A percentile compares a stretch with the other conserved stretches of the same genome.
These are phyloP conservation scores for Globisporangium cylindrosporum DNA, from an alignment of 352 stramenopile genomes.

Conservation along the genomic window DNA sequence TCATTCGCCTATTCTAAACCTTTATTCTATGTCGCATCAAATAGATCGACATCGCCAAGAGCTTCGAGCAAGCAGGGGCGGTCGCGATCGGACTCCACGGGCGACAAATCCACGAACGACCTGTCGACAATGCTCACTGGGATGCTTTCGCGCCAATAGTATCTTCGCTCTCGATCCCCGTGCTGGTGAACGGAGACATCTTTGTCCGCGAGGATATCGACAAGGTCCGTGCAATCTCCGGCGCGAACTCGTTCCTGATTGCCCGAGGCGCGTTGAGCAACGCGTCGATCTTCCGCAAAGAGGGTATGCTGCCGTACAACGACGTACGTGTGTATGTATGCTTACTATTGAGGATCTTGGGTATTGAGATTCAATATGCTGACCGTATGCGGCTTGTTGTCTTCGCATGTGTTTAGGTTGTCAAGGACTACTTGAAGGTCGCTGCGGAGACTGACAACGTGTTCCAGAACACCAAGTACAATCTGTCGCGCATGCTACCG, in stretches of 20 bases:
- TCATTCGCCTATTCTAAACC: neutral
- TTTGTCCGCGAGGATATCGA: constrained; percentile 73
- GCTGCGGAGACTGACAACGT: constrained; percentile 83
- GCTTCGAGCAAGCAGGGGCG: constrained; percentile 61
- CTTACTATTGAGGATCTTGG: neutral
- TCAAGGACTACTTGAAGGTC: constrained; percentile 67
- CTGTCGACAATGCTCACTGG: constrained; percentile 69
- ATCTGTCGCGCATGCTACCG: constrained; percentile 78
- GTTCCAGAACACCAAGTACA: constrained; percentile 92
- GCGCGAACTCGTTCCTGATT: constrained; percentile 76
- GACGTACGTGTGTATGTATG: constrained; percentile 30
- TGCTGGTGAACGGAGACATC: constrained; percentile 89
- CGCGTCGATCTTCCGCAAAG: constrained; percentile 73
- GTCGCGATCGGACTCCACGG: constrained; percentile 72
- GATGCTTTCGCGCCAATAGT: constrained; percentile 62
- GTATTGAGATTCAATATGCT: neutral
- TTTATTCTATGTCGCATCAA: neutral
- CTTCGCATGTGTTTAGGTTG: constrained; percentile 24
- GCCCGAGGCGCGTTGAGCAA: constrained; percentile 81
- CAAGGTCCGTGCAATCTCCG: constrained; percentile 55
- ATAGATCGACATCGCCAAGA: constrained; percentile 66
- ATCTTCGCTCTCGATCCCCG: constrained; percentile 68
- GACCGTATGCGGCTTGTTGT: neutral
- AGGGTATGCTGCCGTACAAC: constrained; percentile 56
- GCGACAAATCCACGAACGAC: constrained; percentile 62